phyloP scores from a whole-genome alignment of 2,329 filamentous ascomycete species.

The Aspergillus aculeatus region DNA sequence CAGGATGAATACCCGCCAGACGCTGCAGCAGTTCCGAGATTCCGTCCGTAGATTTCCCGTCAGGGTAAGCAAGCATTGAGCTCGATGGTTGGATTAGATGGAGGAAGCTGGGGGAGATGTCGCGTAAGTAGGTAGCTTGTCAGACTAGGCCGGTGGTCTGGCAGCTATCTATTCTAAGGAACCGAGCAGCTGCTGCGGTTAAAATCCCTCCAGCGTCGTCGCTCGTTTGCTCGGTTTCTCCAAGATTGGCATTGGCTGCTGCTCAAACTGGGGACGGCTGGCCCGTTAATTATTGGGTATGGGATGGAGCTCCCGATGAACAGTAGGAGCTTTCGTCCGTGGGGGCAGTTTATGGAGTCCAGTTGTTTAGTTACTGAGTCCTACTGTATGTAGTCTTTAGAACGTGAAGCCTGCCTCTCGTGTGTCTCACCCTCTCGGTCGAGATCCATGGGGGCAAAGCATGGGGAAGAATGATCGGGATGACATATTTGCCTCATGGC shows the following conservation, averaged over 20 bases:
- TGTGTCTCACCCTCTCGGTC: background rate
- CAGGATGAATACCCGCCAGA: background rate
- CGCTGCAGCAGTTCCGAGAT: background rate
- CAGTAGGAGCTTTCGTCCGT: constrained; percentile 3
- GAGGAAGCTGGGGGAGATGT: background rate
- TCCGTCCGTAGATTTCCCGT: background rate
- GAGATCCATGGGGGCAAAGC: background rate
- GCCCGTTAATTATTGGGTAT: background rate
- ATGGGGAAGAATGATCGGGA: background rate
- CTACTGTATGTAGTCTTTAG: background rate
- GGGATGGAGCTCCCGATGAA: background rate
- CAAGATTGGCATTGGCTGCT: background rate
- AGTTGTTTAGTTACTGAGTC: background rate
- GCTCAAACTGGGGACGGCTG: constrained; percentile 2
- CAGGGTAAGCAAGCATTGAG: background rate
- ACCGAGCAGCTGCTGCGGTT: background rate
- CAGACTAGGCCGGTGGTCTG: background rate
- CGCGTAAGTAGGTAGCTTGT: background rate
- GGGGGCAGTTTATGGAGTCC: background rate
- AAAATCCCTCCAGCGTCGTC: background rate
- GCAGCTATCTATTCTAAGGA: background rate
- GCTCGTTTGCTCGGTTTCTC: background rate
- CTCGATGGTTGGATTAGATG: background rate
- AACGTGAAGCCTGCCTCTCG: background rate
- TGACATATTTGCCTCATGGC: background rate